A percentile compares a stretch with the other conserved stretches of the same genome.
These are phyloP conservation scores for Cordyceps farinosa DNA, from an alignment of 2,329 filamentous ascomycete genomes.

Conservation along the genomic window DNA sequence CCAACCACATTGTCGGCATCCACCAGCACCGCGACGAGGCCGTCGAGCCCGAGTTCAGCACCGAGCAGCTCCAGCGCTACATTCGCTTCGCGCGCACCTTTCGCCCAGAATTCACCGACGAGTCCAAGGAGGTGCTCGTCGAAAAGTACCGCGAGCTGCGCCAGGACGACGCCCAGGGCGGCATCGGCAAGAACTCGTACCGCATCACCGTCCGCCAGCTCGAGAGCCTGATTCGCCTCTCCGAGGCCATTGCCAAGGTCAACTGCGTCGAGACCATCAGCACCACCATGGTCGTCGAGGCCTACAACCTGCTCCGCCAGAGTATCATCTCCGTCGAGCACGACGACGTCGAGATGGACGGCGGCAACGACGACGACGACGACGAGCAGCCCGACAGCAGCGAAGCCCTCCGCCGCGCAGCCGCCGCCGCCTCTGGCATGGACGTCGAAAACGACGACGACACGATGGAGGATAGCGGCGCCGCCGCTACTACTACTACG, in stretches of 20 bases:
- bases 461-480: neutral
- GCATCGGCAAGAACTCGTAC: slow-evolving; percentile 91
- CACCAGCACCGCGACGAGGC: slow-evolving; percentile 92
- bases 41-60: slow-evolving; percentile 88
- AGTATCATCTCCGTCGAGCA: slow-evolving; percentile 98
- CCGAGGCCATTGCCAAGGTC: slow-evolving; percentile 96
- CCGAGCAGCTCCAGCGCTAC: slow-evolving; percentile 93
- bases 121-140: slow-evolving; percentile 81
- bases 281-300: slow-evolving; percentile 82
- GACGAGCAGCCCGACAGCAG: slow-evolving; percentile 41
- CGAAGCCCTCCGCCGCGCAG: slow-evolving; percentile 41
- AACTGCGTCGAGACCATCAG: slow-evolving; percentile 93
- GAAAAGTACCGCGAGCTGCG: slow-evolving; percentile 94
- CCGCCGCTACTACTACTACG: neutral
- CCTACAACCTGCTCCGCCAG: slow-evolving; percentile 84
- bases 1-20: slow-evolving; percentile 89
- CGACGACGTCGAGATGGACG: slow-evolving; percentile 92
- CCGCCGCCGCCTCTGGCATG: slow-evolving; percentile 39
- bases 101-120: slow-evolving; percentile 84
- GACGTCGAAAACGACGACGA: slow-evolving; percentile 41
- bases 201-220: slow-evolving; percentile 95
- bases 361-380: slow-evolving; percentile 62
- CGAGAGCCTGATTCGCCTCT: slow-evolving; percentile 91
- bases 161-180: slow-evolving; percentile 89
- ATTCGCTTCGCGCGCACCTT: slow-evolving; percentile 96